phyloP scores from a whole-genome alignment of 2,329 filamentous ascomycete genomes.

The Xylogone sp. region DNA sequence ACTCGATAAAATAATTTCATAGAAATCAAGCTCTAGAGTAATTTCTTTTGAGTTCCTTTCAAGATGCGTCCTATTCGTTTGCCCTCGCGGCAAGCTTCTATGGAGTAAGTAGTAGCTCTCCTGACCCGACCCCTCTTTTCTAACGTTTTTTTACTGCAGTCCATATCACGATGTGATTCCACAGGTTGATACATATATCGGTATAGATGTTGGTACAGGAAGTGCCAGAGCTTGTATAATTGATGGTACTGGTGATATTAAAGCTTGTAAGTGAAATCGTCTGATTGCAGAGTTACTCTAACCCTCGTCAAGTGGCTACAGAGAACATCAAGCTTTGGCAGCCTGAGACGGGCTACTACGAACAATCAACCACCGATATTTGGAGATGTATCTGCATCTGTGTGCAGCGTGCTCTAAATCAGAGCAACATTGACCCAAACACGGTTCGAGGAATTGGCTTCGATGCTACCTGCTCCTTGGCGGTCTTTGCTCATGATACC shows the following conservation, averaged over 20 bases:
- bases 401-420: constrained; percentile 75
- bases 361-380: constrained; percentile 97
- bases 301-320: constrained; percentile 47
- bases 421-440: constrained; percentile 72
- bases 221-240: constrained; percentile 96
- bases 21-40: not conserved
- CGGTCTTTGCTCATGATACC: constrained; percentile 84
- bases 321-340: constrained; percentile 80
- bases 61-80: constrained; percentile 10
- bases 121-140: not conserved
- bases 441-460: constrained; percentile 90
- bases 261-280: constrained; percentile 36
- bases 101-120: constrained; percentile 21
- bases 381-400: constrained; percentile 93
- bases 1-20: too few relatives aligned
- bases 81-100: constrained; percentile 28
- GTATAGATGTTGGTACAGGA: constrained; percentile 94
- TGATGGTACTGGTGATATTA: constrained; percentile 85
- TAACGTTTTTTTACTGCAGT: constrained; percentile 10
- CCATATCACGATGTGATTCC: constrained; percentile 31
- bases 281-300: not conserved
- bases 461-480: constrained; percentile 96
- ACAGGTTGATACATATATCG: constrained; percentile 61
- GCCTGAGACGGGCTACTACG: constrained; percentile 72
- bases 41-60: not conserved